These are phyloP conservation scores for Ceratobasidium theobromae DNA, from an alignment of 1,284 basidiomycete species.

Conservation along the genomic window DNA sequence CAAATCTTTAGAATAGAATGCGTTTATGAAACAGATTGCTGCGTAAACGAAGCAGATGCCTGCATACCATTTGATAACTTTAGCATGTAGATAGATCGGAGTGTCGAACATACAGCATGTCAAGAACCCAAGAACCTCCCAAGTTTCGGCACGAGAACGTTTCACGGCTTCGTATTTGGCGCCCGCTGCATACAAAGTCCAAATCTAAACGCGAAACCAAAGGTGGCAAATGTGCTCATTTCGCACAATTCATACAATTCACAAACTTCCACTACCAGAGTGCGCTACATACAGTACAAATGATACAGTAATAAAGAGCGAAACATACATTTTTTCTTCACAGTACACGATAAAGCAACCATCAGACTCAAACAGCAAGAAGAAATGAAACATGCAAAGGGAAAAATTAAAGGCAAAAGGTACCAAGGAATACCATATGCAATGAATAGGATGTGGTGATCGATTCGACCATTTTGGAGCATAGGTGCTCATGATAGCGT, in stretches of 20 bases:
- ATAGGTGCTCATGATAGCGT: not conserved
- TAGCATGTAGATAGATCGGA: too few relatives aligned
- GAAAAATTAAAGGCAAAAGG: not conserved
- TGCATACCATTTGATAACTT: too few relatives aligned
- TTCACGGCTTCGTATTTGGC: too few relatives aligned
- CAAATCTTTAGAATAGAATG: not conserved
- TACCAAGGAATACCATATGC: not conserved
- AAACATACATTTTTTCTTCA: not conserved
- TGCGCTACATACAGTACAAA: conserved; percentile 11
- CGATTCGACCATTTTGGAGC: not conserved
- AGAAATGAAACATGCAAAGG: not conserved
- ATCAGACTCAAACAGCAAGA: not conserved
- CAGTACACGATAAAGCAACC: not conserved
- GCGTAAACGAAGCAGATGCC: too few relatives aligned
- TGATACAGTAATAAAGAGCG: conserved; percentile 11
- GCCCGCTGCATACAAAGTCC: too few relatives aligned
- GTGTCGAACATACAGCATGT: too few relatives aligned
- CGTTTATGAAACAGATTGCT: too few relatives aligned
- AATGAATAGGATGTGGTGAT: too few relatives aligned
- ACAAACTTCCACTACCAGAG: conserved; percentile 11
- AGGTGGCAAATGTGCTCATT: too few relatives aligned
- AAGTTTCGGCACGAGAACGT: too few relatives aligned
- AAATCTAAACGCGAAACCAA: not conserved
- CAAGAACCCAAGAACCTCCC: too few relatives aligned
- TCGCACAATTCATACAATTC: not conserved